Percentiles rank a stretch among this genome's conserved stretches.
These are phyloP conservation scores for Podospora sp. DNA, from an alignment of 495 filamentous ascomycete species.

Conservation along the genomic window DNA sequence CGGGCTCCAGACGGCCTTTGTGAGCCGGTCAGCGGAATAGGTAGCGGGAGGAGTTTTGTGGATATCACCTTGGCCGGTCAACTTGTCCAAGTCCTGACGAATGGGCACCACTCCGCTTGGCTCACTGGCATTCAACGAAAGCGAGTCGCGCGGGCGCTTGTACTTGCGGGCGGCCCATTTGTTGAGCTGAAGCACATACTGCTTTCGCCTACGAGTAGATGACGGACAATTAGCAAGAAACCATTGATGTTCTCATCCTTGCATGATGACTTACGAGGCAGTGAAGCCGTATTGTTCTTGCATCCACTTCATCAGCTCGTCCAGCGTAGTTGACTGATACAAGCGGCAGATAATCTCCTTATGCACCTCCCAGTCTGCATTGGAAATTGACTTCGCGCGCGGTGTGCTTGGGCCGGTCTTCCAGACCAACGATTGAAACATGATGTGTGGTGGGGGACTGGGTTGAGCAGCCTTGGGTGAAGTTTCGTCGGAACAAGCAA, in stretches of 20 bases:
- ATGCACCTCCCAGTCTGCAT: conserved; percentile 1
- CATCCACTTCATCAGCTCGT: not conserved
- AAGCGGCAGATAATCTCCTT: not conserved
- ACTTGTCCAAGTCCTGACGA: no score
- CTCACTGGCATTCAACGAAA: not conserved
- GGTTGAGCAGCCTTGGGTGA: no score
- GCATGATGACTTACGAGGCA: not conserved
- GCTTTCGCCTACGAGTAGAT: not conserved
- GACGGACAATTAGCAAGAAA: not conserved
- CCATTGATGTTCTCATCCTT: not conserved
- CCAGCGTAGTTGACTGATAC: not conserved
- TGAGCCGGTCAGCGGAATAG: no score
- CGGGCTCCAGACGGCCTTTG: no score
- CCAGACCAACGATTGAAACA: not conserved
- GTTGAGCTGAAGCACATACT: conserved; percentile 9
- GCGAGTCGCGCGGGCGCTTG: not conserved
- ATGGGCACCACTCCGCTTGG: no score
- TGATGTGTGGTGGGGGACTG: no score
- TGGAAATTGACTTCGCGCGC: not conserved
- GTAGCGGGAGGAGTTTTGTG: no score
- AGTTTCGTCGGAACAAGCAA: no score
- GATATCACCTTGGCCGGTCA: no score
- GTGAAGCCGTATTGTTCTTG: not conserved
- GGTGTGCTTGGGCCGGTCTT: not conserved
- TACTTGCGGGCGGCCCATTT: conserved; percentile 8